phyloP scores from a whole-genome alignment of 2,329 filamentous ascomycete genomes.

The Ilyonectria destructans region DNA sequence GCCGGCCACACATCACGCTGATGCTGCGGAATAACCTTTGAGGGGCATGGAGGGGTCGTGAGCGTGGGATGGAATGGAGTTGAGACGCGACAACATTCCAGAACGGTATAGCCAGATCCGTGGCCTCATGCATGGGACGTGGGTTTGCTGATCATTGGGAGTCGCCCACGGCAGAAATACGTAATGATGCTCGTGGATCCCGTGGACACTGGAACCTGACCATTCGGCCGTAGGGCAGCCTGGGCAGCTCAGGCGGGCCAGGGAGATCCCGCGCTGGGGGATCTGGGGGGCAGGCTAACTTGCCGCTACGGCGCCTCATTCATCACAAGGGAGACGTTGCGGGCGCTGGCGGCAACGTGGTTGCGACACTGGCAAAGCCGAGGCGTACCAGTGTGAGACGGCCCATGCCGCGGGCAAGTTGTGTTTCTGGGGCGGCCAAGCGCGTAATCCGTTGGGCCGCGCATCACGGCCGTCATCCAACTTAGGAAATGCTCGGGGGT shows the following conservation, averaged over 20 bases:
- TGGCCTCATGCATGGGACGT: constrained; percentile 44
- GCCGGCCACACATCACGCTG: constrained; percentile 35
- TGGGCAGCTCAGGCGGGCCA: constrained; percentile 16
- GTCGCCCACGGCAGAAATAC: constrained; percentile 41
- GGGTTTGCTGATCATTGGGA: constrained; percentile 44
- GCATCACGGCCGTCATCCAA: constrained; percentile 20
- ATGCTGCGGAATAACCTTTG: constrained; percentile 38
- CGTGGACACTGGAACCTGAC: constrained; percentile 40
- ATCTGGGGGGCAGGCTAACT: constrained; percentile 17
- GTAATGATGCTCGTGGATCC: constrained; percentile 45
- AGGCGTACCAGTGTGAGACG: constrained; percentile 22
- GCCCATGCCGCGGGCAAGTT: constrained; percentile 4
- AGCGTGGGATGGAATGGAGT: constrained; percentile 49
- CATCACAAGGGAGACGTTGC: constrained; percentile 15
- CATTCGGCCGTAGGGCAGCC: constrained; percentile 29
- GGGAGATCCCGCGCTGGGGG: constrained; percentile 27
- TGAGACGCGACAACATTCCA: constrained; percentile 48
- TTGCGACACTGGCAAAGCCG: constrained; percentile 14
- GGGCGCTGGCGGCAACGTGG: constrained; percentile 11
- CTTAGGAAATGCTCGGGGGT: constrained; percentile 34
- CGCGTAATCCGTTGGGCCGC: constrained; percentile 15
- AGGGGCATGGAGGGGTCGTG: constrained; percentile 39
- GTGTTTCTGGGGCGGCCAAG: not conserved
- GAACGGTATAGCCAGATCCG: constrained; percentile 45
- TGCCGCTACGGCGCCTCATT: constrained; percentile 8